Evolutionary conservation across 768 basidiomycete species (phyloP).

Genomic region (Suillus luteus): DNA sequence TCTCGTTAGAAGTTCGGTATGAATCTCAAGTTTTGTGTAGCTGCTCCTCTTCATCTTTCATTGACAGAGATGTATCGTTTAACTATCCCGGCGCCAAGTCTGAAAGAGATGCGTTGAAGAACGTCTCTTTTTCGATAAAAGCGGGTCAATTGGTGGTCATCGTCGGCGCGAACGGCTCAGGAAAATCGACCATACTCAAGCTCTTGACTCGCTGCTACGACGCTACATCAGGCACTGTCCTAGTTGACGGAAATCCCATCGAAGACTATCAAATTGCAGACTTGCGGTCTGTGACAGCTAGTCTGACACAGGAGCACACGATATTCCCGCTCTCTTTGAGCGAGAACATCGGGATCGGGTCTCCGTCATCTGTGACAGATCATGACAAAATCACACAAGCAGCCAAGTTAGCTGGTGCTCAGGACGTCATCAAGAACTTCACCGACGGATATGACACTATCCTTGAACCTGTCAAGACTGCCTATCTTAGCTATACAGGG

Average conservation of each 20-base stretch:
- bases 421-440: constrained; percentile 42
- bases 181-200: constrained; percentile 42
- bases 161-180: constrained; percentile 38
- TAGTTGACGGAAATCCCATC: constrained; percentile 40
- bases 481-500: constrained; percentile 31
- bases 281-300: constrained; percentile 42
- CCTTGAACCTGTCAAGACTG: constrained; percentile 35
- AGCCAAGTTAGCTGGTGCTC: constrained; percentile 40
- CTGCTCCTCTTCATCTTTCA: background rate
- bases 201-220: constrained; percentile 39
- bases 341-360: constrained; percentile 44
- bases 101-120: constrained; percentile 24
- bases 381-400: constrained; percentile 22
- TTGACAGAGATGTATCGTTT: constrained; percentile 50
- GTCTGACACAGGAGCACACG: constrained; percentile 43
- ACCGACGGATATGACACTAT: constrained; percentile 39
- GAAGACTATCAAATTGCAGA: constrained; percentile 31
- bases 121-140: constrained; percentile 33
- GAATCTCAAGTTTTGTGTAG: background rate
- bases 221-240: constrained; percentile 38
- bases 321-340: constrained; percentile 39
- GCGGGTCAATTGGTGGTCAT: constrained; percentile 37
- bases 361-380: constrained; percentile 20
- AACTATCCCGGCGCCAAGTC: constrained; percentile 47
- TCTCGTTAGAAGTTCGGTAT: constrained; percentile 24